Evolutionary conservation across 805 yeast genomes (phyloP), one percentile per base, ranked within the genome.

Genomic region (Saccharomyces jurei): DNA sequence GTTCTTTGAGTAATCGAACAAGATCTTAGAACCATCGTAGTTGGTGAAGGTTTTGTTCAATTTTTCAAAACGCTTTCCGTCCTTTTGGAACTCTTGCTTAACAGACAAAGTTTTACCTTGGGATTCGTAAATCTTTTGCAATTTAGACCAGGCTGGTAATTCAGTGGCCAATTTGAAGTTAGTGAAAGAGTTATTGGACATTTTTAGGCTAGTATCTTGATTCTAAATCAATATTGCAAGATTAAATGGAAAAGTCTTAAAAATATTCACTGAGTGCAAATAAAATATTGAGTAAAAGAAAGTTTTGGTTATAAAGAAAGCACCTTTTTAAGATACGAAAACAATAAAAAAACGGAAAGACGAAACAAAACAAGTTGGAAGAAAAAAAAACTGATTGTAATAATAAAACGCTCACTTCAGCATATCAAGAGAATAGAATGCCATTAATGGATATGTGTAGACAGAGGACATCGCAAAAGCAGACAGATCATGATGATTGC

Each of bases 1-100:
- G 76, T 94, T 94, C 81, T 94, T 94, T 65, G 96, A 88, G 80
- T 86, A 94, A 73, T 94, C 99, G 68, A 92, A 94, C 65, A 92
- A 76, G 69, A 94, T 87, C 76, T 90, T 78, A 54, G 96, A 87
- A 50, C 86, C 89, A 69, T 92, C 97, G 72, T 69, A 87, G 79
- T 92, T 94, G 64, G 77, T 77, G 74, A 90, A 89, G 56, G 87
- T 83, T 70, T 81, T 81, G 61, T 94, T 81, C 71, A 79, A 85
- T 72, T 87, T 89, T 59, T 75, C 79, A 67, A 84, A 89, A 72
- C 99, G 83, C 58, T 78, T 65, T 25, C 87, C 71, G 72, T 94
- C 97, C 62, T 80, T 74, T 51, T 78, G 73, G 72, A 94, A 94
- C 64, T 87, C 94, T 48, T 85, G 86, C 69, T 81, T 81, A 56